These are phyloP conservation scores for Mollisia scopiformis DNA, from an alignment of 2,329 filamentous ascomycete genomes.

Conservation along the genomic window DNA sequence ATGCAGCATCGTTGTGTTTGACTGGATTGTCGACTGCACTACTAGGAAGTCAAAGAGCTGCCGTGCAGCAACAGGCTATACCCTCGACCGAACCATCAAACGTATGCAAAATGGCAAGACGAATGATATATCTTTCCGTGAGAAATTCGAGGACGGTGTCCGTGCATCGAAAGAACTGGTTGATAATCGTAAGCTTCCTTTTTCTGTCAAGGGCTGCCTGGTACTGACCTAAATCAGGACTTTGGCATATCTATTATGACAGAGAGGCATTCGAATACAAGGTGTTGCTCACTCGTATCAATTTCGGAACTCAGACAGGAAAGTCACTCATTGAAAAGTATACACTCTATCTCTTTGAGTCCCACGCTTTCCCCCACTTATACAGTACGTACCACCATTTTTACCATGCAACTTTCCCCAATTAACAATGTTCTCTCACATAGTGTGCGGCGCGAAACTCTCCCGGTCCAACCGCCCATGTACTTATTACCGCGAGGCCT, in stretches of 20 bases:
- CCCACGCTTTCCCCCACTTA: conserved; percentile 56
- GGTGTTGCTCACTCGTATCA: conserved; percentile 60
- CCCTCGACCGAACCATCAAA: conserved; percentile 24
- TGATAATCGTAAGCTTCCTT: conserved; percentile 49
- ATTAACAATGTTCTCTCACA: too few species aligned
- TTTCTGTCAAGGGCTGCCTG: neutral
- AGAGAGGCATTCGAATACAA: conserved; percentile 65
- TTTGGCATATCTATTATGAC: conserved; percentile 70
- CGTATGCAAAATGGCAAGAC: conserved; percentile 38
- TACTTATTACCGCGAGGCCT: conserved; percentile 40
- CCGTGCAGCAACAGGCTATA: conserved; percentile 21
- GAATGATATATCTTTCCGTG: conserved; percentile 41
- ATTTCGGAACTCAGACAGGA: conserved; percentile 31
- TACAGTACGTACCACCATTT: too few species aligned
- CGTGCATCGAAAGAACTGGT: conserved; percentile 45
- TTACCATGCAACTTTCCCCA: too few species aligned
- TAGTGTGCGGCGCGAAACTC: conserved; percentile 57
- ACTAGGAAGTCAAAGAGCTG: conserved; percentile 35
- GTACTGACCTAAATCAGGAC: conserved; percentile 43
- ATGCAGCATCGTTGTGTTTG: conserved; percentile 47
- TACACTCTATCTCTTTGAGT: conserved; percentile 66
- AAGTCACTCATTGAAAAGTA: neutral
- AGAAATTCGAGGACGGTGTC: conserved; percentile 37
- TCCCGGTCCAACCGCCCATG: conserved; percentile 36
- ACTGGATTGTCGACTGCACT: conserved; percentile 48